These are phyloP conservation scores for Arxiozyma slooffiae DNA, from an alignment of 1,139 yeast genomes.

Conservation along the genomic window DNA sequence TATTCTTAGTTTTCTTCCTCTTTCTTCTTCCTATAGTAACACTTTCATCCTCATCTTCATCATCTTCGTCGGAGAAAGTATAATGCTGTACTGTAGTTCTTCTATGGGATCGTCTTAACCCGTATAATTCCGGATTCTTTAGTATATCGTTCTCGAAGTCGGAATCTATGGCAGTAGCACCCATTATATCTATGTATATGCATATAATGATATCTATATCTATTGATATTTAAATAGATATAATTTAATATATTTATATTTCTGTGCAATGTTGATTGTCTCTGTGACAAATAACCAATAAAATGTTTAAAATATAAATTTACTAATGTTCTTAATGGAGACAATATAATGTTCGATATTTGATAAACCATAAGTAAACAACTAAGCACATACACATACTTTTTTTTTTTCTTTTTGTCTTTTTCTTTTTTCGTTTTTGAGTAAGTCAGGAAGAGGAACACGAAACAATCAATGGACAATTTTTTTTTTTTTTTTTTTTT, in stretches of 20 bases:
- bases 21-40: constrained; percentile 10
- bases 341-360: too few relatives aligned
- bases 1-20: constrained; percentile 21
- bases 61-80: constrained; percentile 31
- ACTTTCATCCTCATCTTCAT: constrained; percentile 32
- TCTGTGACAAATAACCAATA: too few relatives aligned
- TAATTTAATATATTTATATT: too few relatives aligned
- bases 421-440: too few relatives aligned
- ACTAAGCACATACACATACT: too few relatives aligned
- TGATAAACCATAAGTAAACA: not conserved
- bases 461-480: not conserved
- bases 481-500: too few relatives aligned
- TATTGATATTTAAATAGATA: not conserved
- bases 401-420: too few relatives aligned
- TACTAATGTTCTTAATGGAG: too few relatives aligned
- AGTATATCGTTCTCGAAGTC: constrained; percentile 26
- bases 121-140: constrained; percentile 79
- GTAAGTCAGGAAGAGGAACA: not conserved
- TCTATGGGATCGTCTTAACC: constrained; percentile 79
- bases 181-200: not conserved
- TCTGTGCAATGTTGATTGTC: too few relatives aligned
- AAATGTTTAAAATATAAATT: too few relatives aligned
- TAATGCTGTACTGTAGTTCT: constrained; percentile 42
- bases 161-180: not conserved
- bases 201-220: not conserved